Evolutionary conservation across 2,329 filamentous ascomycete genomes (phyloP), one percentile per base, ranked within the genome.

Genomic region (Lachnellula cervina): DNA sequence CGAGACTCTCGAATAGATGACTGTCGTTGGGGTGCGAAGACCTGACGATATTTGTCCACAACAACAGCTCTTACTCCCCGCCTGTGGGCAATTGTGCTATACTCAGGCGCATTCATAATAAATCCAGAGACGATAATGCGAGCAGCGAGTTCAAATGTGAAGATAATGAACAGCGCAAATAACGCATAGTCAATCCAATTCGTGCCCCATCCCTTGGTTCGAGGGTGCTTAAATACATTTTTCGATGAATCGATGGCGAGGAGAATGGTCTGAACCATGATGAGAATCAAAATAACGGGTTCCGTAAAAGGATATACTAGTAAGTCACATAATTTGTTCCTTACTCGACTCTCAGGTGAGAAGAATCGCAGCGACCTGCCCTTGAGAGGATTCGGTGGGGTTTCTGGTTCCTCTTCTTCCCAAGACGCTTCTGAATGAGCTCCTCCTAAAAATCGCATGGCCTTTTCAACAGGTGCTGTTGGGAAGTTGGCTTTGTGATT

Each of bases 91-190:
- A 95, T 88, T 5, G 91, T 95, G 71, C 90, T 96, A 71, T 97
- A 97, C 69, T 97, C 92, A 8, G 84, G 77, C 1, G 94, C 89
- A 68, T 99, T 99, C 62, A 96, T 77, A 34, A 99, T 79, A 64
- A 99, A 88, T 0, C 94, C 95, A 0, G 94, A 99, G 0, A 99
- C 95, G 58, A 99, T 87, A 43, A 92, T 86, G 54, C 92, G 88
- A 58, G 89, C 84, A 54, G 87, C 76, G 37, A 95, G 80, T 71
- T 99, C 95, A 21, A 95, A 67, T 0, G 92, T 96, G 70, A 97
- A 99, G 49, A 99, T 81, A 56, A 88, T 77, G 70, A 99, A 99
- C 5, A 99, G 82, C 2, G 73, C 84, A 45, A 97, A 78, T 55
- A 97, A 82, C 23, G 87, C 84, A 25, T 61, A 66, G 21, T 68